These are phyloP conservation scores for Alternaria burnsii DNA, from an alignment of 2,329 filamentous ascomycete species.

Conservation along the genomic window DNA sequence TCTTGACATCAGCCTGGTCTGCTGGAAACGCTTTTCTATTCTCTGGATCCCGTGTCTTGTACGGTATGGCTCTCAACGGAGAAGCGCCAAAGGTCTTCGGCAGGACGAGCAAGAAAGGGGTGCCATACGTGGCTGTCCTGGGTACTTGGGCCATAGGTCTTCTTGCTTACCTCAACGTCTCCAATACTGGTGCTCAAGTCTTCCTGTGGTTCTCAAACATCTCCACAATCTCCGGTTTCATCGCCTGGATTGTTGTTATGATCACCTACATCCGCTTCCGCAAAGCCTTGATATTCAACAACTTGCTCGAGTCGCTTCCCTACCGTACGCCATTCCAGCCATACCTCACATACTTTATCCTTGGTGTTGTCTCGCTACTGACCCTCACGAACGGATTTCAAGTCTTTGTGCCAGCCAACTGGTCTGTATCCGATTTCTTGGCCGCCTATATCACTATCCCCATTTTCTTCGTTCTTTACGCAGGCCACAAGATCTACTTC, in stretches of 20 bases:
- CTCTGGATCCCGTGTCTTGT: slow-evolving; percentile 61
- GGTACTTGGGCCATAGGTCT: slow-evolving; percentile 53
- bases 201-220: slow-evolving; percentile 78
- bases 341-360: slow-evolving; percentile 67
- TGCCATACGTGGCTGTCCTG: slow-evolving; percentile 52
- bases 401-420: slow-evolving; percentile 64
- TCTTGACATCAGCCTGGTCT: slow-evolving; percentile 77
- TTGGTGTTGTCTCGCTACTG: slow-evolving; percentile 55
- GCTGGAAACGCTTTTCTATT: slow-evolving; percentile 74
- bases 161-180: slow-evolving; percentile 61
- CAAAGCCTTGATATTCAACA: slow-evolving; percentile 56
- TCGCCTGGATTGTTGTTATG: slow-evolving; percentile 64
- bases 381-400: slow-evolving; percentile 50
- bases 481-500: slow-evolving; percentile 47
- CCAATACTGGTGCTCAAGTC: slow-evolving; percentile 55
- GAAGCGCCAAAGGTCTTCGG: slow-evolving; percentile 63
- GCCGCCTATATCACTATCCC: slow-evolving; percentile 60
- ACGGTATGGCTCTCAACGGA: slow-evolving; percentile 58
- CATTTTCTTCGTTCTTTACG: slow-evolving; percentile 46
- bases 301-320: slow-evolving; percentile 64
- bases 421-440: slow-evolving; percentile 59
- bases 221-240: slow-evolving; percentile 65
- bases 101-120: slow-evolving; percentile 55
- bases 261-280: slow-evolving; percentile 69
- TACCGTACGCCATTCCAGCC: slow-evolving; percentile 59